Conservation (phyloP, 1,284 basidiomycete species). For the Sanguinoderma infundibulare region DNA sequence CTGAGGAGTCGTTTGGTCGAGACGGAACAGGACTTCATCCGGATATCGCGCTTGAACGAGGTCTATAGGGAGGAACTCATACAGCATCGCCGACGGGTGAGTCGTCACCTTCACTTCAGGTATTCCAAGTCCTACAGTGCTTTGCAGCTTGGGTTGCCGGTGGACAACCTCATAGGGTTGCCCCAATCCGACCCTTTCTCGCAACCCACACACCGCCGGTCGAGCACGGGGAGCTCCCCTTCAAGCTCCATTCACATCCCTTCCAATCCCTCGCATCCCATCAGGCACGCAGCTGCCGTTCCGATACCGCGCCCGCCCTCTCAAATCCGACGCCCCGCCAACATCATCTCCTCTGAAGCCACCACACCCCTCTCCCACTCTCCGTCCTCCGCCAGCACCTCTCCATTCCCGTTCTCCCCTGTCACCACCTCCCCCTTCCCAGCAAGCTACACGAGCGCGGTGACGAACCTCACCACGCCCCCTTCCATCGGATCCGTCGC, state of each 20-base stretch:
- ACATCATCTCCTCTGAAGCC: slow-evolving; percentile 46
- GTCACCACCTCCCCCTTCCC: slow-evolving; percentile 57
- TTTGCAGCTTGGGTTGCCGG: slow-evolving; percentile 66
- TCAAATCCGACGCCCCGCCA: slow-evolving; percentile 57
- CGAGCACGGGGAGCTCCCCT: slow-evolving; percentile 48
- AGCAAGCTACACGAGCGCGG: slow-evolving; percentile 57
- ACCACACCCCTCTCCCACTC: slow-evolving; percentile 64
- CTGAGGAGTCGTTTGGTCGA: slow-evolving; percentile 66
- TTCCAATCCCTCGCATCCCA: slow-evolving; percentile 36
- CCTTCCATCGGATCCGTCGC: slow-evolving; percentile 61
- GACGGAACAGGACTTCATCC: slow-evolving; percentile 75
- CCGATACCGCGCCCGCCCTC: slow-evolving; percentile 73
- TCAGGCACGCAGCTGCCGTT: slow-evolving; percentile 47
- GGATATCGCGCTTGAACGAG: slow-evolving; percentile 74
- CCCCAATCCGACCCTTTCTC: slow-evolving; percentile 65
- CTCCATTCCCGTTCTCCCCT: slow-evolving; percentile 58
- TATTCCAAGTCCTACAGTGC: slow-evolving; percentile 2
- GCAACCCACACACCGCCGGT: slow-evolving; percentile 67
- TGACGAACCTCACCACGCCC: slow-evolving; percentile 68
- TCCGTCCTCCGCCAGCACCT: slow-evolving; percentile 60
- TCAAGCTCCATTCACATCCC: slow-evolving; percentile 46
- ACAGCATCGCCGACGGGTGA: slow-evolving; percentile 71
- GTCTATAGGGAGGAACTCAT: slow-evolving; percentile 82
- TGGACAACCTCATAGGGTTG: slow-evolving; percentile 76
- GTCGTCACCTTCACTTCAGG: slow-evolving; percentile 33